Evolutionary conservation across 2,329 filamentous ascomycete genomes (phyloP).

Genomic region (Zymoseptoria tritici): DNA sequence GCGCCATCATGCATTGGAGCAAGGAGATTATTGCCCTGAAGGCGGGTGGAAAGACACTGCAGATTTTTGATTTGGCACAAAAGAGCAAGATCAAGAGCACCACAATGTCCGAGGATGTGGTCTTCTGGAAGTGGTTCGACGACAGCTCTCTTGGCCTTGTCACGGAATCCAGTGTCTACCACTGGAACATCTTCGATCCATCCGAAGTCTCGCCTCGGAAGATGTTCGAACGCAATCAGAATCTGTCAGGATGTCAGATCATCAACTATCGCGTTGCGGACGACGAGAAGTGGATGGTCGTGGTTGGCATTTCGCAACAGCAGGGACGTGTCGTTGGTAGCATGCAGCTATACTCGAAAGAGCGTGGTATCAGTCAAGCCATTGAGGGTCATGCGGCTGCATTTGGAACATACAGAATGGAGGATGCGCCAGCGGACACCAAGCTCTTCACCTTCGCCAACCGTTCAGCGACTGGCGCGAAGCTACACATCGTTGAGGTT

Average conservation of each 20-base stretch:
- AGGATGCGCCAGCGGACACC: conserved; percentile 81
- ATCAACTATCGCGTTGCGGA: conserved; percentile 98
- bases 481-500: conserved; percentile 95
- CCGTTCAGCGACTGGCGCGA: conserved; percentile 78
- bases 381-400: conserved; percentile 96
- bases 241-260: conserved; percentile 88
- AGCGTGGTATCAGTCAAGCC: conserved; percentile 92
- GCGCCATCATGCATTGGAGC: conserved; percentile 98
- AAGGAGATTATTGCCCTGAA: conserved; percentile 95
- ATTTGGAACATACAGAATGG: conserved; percentile 81
- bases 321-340: conserved; percentile 88
- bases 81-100: conserved; percentile 97
- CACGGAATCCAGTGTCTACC: conserved; percentile 83
- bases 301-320: conserved; percentile 91
- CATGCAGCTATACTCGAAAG: conserved; percentile 95
- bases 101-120: conserved; percentile 92
- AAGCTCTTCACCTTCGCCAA: conserved; percentile 97
- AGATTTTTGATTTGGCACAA: conserved; percentile 90
- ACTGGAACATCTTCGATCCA: conserved; percentile 94
- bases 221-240: conserved; percentile 88
- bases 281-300: conserved; percentile 96
- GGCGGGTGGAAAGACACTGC: conserved; percentile 85
- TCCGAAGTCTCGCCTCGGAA: conserved; percentile 74
- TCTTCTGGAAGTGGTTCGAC: conserved; percentile 99
- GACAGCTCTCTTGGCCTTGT: conserved; percentile 82